These are phyloP conservation scores for Vitis riparia DNA, from an alignment of 164 flowering plant genomes.

Conservation along the genomic window DNA sequence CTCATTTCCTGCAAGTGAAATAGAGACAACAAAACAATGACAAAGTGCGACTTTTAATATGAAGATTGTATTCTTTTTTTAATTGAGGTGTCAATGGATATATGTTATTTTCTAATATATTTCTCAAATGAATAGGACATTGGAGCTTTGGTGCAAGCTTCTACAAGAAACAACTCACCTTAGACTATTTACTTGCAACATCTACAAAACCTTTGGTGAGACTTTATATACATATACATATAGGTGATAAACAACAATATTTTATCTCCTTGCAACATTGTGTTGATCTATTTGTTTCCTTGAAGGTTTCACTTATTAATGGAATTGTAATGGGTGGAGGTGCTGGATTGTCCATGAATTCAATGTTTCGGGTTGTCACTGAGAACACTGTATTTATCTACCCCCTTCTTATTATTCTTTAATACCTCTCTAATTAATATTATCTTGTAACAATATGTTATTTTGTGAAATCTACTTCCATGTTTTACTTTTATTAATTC, in stretches of 20 bases:
- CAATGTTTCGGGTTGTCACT: slow-evolving; percentile 21
- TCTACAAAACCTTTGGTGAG: slow-evolving; percentile 36
- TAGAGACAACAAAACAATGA: too few relatives aligned
- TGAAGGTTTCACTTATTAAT: slow-evolving; percentile 24
- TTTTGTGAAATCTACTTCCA: too few relatives aligned
- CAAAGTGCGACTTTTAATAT: too few relatives aligned
- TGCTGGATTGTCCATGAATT: slow-evolving; percentile 29
- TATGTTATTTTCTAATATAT: neutral
- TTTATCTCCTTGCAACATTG: neutral
- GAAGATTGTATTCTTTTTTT: too few relatives aligned
- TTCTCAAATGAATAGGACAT: too few relatives aligned
- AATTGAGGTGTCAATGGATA: neutral
- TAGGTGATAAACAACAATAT: neutral
- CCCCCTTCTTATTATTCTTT: too few relatives aligned
- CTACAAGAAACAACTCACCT: slow-evolving; percentile 14
- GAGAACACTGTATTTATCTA: slow-evolving; percentile 22
- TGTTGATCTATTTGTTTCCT: neutral
- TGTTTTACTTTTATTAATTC: too few relatives aligned
- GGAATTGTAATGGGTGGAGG: slow-evolving; percentile 41
- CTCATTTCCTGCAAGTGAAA: too few relatives aligned
- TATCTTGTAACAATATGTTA: too few relatives aligned
- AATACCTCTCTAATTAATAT: too few relatives aligned
- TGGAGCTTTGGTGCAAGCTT: too few relatives aligned
- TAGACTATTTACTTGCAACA: slow-evolving; percentile 48
- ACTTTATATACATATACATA: neutral